These are phyloP conservation scores for Penicillium sp. DNA, from an alignment of 2,329 filamentous ascomycete genomes.

Conservation along the genomic window DNA sequence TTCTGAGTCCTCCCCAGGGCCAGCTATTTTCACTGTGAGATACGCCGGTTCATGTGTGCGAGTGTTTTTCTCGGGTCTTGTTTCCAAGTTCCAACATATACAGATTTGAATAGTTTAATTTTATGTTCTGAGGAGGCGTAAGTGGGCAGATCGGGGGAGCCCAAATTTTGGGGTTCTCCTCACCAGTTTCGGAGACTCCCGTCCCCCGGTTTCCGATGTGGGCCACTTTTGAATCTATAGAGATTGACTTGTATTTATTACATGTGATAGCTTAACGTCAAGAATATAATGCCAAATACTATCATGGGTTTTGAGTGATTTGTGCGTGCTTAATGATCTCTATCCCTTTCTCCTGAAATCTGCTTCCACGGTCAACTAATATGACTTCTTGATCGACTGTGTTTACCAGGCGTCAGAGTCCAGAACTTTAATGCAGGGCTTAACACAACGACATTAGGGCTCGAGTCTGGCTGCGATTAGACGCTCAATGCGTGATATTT, in stretches of 20 bases:
- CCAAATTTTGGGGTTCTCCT: background rate
- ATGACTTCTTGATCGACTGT: background rate
- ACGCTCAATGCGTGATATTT: background rate
- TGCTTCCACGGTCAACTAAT: background rate
- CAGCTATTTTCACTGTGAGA: background rate
- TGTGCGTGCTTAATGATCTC: background rate
- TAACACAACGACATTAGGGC: background rate
- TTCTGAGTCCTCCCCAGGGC: background rate
- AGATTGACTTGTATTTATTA: background rate
- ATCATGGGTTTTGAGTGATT: background rate
- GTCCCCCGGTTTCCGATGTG: background rate
- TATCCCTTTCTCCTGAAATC: background rate
- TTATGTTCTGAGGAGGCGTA: background rate
- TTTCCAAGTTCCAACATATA: background rate
- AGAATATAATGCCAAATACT: background rate
- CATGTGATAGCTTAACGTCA: background rate
- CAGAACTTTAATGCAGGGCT: background rate
- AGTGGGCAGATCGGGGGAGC: background rate
- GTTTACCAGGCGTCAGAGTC: no score
- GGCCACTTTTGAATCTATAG: background rate
- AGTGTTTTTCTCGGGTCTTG: background rate
- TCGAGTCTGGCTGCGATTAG: background rate
- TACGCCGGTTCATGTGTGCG: background rate
- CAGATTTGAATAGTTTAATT: background rate
- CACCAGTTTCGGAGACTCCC: constrained; percentile 1